phyloP scores from a whole-genome alignment of 2,329 filamentous ascomycete genomes.

The Verticillium longisporum region DNA sequence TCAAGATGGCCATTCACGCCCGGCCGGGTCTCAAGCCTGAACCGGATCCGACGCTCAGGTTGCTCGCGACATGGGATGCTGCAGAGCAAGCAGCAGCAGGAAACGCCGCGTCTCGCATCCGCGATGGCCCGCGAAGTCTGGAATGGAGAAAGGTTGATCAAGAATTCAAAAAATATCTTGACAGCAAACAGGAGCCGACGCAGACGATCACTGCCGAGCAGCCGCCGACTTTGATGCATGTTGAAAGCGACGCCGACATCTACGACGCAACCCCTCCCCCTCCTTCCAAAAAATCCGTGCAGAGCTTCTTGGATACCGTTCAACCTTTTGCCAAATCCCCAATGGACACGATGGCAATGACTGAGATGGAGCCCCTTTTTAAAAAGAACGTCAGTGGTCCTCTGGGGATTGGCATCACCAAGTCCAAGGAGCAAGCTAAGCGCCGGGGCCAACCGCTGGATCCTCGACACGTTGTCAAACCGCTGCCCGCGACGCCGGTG shows the following conservation, averaged over 20 bases:
- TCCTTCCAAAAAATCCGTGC: neutral
- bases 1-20: neutral
- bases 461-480: neutral
- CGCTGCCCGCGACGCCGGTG: slow-evolving; percentile 4
- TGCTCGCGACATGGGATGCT: neutral
- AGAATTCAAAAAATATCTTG: no score
- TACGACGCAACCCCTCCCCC: no score
- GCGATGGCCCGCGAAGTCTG: no score
- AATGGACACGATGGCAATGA: neutral
- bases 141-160: no score
- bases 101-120: neutral
- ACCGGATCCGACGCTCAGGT: neutral
- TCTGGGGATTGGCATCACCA: neutral
- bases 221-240: neutral
- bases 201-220: no score
- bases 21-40: neutral
- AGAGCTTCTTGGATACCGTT: neutral
- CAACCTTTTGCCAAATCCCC: neutral
- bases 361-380: neutral
- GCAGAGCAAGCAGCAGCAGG: neutral
- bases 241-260: no score
- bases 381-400: neutral
- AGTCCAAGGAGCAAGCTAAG: slow-evolving; percentile 14
- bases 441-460: slow-evolving; percentile 11
- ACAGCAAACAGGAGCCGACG: no score